These are phyloP conservation scores for Xylaria venustula DNA, from an alignment of 495 filamentous ascomycete genomes.

Conservation along the genomic window DNA sequence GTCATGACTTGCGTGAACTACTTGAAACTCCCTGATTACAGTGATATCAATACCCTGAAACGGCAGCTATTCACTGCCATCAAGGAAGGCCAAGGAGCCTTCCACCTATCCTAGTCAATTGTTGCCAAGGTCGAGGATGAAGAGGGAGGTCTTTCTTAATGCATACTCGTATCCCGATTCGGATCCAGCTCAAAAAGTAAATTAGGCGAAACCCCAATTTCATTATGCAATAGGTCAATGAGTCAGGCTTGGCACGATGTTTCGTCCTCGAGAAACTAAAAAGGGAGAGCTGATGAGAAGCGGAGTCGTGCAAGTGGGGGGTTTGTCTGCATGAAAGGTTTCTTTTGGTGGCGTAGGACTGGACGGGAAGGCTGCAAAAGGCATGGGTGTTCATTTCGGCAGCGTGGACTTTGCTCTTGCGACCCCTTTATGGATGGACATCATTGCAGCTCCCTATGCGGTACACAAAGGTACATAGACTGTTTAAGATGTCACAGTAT, in stretches of 20 bases:
- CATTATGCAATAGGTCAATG: neutral
- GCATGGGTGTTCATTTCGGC: slow-evolving; percentile 12
- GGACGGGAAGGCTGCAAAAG: slow-evolving; percentile 20
- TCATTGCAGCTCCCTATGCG: neutral
- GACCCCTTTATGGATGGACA: neutral
- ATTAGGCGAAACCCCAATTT: neutral
- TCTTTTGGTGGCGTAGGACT: slow-evolving; percentile 28
- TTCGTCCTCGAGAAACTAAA: slow-evolving; percentile 20
- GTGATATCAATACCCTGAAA: slow-evolving; percentile 69
- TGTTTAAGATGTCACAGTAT: slow-evolving; percentile 30
- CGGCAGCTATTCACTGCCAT: slow-evolving; percentile 80
- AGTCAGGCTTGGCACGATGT: neutral
- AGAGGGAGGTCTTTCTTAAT: neutral
- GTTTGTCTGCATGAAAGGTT: slow-evolving; percentile 29
- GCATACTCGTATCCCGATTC: neutral
- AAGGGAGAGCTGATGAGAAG: slow-evolving; percentile 20
- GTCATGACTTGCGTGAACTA: slow-evolving; percentile 99
- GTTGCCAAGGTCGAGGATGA: neutral
- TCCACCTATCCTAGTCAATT: slow-evolving; percentile 80
- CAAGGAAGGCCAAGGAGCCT: slow-evolving; percentile 96
- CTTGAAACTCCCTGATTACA: slow-evolving; percentile 97
- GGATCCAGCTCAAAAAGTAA: neutral
- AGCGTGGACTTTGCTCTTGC: neutral
- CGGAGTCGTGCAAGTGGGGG: slow-evolving; percentile 12
- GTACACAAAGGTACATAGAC: slow-evolving; percentile 28